Percentiles rank a stretch among this genome's conserved stretches.
Conservation (phyloP, 305 asterid species). For the Ruellia speciosa region DNA sequence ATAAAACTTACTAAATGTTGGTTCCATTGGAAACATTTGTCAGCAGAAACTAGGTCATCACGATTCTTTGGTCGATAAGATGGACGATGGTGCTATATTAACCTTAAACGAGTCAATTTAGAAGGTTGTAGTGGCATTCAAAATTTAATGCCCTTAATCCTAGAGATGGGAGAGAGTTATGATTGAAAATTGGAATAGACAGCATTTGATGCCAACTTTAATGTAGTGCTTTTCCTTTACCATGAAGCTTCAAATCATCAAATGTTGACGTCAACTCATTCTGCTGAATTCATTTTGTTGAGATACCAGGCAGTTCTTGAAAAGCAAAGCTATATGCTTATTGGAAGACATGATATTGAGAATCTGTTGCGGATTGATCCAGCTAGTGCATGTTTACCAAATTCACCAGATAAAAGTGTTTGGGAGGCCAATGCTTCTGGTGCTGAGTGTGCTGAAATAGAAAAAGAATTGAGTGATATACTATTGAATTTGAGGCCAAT, state of each 20-base stretch:
- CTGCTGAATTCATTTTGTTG: conserved; percentile 20
- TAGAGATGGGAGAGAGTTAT: not conserved
- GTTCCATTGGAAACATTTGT: too few relatives aligned
- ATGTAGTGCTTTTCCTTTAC: not conserved
- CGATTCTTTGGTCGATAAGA: not conserved
- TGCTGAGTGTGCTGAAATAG: conserved; percentile 52
- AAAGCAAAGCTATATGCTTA: conserved; percentile 99
- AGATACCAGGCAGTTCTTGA: conserved; percentile 95
- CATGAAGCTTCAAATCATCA: too few relatives aligned
- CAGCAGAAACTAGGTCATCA: too few relatives aligned
- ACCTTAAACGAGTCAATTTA: not conserved
- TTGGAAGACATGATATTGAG: conserved; percentile 94
- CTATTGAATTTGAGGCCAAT: conserved; percentile 82
- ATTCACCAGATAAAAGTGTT: conserved; percentile 41
- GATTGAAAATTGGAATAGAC: not conserved
- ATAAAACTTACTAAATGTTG: too few relatives aligned
- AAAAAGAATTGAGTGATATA: conserved; percentile 62
- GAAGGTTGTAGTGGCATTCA: not conserved
- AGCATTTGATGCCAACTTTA: not conserved
- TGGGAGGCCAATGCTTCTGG: conserved; percentile 42
- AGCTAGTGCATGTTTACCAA: conserved; percentile 72
- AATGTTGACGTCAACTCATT: not conserved
- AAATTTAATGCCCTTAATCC: not conserved
- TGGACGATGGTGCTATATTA: not conserved
- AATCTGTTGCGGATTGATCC: conserved; percentile 85